phyloP scores from a whole-genome alignment of 2,329 filamentous ascomycete genomes.

The Ophiocordyceps unilateralis region DNA sequence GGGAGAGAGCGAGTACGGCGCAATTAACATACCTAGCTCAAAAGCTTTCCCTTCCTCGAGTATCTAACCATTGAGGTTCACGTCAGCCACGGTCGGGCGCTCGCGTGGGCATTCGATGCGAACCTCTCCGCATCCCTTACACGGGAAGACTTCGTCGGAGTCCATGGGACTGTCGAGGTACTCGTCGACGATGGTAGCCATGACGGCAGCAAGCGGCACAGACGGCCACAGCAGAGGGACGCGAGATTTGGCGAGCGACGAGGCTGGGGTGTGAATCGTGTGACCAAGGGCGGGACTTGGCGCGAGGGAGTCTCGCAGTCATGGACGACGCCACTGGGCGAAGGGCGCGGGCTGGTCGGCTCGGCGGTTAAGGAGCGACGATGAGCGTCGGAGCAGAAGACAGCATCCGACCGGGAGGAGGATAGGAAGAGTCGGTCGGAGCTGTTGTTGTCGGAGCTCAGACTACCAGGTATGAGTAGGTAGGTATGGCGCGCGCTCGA shows the following conservation, averaged over 20 bases:
- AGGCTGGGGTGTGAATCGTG: not conserved
- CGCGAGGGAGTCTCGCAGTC: not conserved
- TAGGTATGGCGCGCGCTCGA: not conserved
- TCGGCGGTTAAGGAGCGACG: not conserved
- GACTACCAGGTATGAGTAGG: too few relatives aligned
- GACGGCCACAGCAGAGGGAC: too few relatives aligned
- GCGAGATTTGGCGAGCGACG: not conserved
- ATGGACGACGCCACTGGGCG: not conserved
- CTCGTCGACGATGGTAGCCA: conserved; percentile 37
- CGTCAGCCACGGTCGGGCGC: conserved; percentile 1
- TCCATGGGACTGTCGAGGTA: conserved; percentile 53
- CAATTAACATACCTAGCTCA: conserved; percentile 57
- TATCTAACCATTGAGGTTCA: conserved; percentile 39
- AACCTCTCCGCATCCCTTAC: conserved; percentile 88
- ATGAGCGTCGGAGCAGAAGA: not conserved
- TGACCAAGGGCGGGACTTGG: not conserved
- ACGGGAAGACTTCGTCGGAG: conserved; percentile 69
- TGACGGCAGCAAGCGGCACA: conserved; percentile 10
- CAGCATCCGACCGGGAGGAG: not conserved
- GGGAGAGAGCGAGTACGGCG: not conserved
- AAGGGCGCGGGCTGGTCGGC: not conserved
- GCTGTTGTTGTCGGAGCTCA: not conserved
- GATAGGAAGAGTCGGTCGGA: not conserved
- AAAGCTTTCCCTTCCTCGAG: conserved; percentile 97
- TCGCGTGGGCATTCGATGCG: conserved; percentile 10